These are phyloP conservation scores for Arabis hirsuta DNA, from an alignment of 345 rosid genomes.

Conservation along the genomic window DNA sequence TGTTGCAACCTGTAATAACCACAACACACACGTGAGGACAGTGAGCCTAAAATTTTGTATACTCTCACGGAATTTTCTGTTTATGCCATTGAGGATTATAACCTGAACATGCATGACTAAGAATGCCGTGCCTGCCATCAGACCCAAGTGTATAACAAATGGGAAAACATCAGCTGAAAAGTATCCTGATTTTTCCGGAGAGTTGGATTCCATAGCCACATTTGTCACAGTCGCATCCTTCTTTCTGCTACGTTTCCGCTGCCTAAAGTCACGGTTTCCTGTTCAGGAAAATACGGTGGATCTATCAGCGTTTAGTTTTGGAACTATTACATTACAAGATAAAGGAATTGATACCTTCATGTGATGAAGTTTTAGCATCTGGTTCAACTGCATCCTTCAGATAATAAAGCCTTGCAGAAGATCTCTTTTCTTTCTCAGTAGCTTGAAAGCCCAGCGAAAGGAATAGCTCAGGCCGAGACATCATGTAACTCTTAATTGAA, in stretches of 20 bases:
- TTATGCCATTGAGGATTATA: constrained; percentile 27
- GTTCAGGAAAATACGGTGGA: constrained; percentile 6
- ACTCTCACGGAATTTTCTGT: neutral
- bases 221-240: constrained; percentile 35
- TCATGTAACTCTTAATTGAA: constrained; percentile 63
- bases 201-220: constrained; percentile 35
- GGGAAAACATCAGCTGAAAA: constrained; percentile 62
- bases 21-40: constrained; percentile 18
- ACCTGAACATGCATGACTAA: constrained; percentile 97
- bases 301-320: constrained; percentile 2
- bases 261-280: constrained; percentile 57
- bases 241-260: constrained; percentile 53
- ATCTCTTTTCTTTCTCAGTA: constrained; percentile 50
- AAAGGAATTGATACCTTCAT: constrained; percentile 14
- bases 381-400: constrained; percentile 30
- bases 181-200: constrained; percentile 47
- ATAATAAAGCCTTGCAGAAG: constrained; percentile 45
- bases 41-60: neutral
- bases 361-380: constrained; percentile 27
- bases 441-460: constrained; percentile 73
- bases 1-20: constrained; percentile 71
- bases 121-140: constrained; percentile 80
- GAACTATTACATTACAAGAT: neutral
- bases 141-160: constrained; percentile 66
- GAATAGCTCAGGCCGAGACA: constrained; percentile 53